Percentiles rank a stretch among this genome's conserved stretches.
Evolutionary conservation across 208 protist species (phyloP).

Genomic region (Leishmania amazonensis): DNA sequence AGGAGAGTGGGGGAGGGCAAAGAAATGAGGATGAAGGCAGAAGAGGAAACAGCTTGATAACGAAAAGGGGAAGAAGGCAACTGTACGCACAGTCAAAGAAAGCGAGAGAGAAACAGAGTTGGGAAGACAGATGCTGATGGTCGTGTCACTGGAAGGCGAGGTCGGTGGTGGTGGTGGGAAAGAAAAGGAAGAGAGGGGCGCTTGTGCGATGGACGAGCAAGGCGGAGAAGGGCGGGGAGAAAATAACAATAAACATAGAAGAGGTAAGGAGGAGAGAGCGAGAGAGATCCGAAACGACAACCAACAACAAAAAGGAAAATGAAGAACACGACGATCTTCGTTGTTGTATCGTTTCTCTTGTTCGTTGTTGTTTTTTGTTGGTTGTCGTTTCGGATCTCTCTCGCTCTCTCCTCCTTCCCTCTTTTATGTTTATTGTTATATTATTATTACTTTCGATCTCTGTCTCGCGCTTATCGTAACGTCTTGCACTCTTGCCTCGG

Average conservation of each 20-base stretch:
- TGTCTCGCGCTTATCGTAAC: not conserved
- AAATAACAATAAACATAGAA: slow-evolving; percentile 8
- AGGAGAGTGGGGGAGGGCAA: not conserved
- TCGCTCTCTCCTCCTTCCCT: not conserved
- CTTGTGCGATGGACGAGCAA: not conserved
- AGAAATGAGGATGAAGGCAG: not conserved
- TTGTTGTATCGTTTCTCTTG: not conserved
- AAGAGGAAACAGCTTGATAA: not conserved
- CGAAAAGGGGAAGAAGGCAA: slow-evolving; percentile 7
- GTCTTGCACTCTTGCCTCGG: not conserved
- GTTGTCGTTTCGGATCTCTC: not conserved
- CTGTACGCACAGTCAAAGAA: not conserved
- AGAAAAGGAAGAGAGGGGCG: not conserved
- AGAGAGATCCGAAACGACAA: not conserved
- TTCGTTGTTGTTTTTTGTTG: not conserved
- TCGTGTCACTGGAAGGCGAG: not conserved
- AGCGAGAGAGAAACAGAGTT: not conserved
- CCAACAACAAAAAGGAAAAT: not conserved
- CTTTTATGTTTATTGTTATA: not conserved
- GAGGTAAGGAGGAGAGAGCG: not conserved
- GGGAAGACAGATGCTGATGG: not conserved
- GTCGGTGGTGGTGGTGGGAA: not conserved
- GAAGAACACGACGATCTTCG: not conserved
- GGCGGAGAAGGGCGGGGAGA: slow-evolving; percentile 7
- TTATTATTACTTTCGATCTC: not conserved